Percentiles rank a stretch among this genome's conserved stretches.
Conservation (phyloP, 192 early-diverging fungal genomes). For the Backusella westeae region DNA sequence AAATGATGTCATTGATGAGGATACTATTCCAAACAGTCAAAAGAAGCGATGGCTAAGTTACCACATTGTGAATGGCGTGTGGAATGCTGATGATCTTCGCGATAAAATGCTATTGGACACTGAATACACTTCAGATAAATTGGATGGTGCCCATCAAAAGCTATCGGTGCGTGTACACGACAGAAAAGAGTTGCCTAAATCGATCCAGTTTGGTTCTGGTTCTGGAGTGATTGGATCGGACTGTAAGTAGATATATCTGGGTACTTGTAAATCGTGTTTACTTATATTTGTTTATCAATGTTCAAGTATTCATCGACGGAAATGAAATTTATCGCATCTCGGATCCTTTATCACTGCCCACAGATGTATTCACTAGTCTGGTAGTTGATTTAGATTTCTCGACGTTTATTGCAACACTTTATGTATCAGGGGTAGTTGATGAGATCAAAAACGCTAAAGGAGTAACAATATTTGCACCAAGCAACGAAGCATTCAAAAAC, state of each 20-base stretch:
- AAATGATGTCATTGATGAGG: slow-evolving; percentile 51
- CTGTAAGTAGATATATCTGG: background rate
- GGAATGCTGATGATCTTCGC: slow-evolving; percentile 38
- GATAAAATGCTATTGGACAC: slow-evolving; percentile 52
- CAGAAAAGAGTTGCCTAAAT: background rate
- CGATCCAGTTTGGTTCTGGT: slow-evolving; percentile 24
- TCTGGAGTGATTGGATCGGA: slow-evolving; percentile 22
- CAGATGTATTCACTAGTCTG: slow-evolving; percentile 15
- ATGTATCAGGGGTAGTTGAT: slow-evolving; percentile 13
- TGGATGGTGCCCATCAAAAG: slow-evolving; percentile 18
- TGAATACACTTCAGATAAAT: slow-evolving; percentile 33
- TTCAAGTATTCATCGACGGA: slow-evolving; percentile 11
- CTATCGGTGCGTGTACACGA: slow-evolving; percentile 14
- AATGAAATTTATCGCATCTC: slow-evolving; percentile 29
- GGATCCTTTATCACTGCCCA: slow-evolving; percentile 19
- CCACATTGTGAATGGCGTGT: slow-evolving; percentile 59
- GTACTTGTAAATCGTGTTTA: background rate
- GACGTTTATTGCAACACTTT: slow-evolving; percentile 32
- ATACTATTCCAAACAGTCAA: slow-evolving; percentile 39
- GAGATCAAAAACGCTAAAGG: slow-evolving; percentile 14
- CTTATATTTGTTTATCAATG: background rate
- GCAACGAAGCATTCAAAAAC: slow-evolving; percentile 49
- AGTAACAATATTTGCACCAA: slow-evolving; percentile 64
- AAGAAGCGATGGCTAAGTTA: slow-evolving; percentile 56
- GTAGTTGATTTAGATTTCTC: slow-evolving; percentile 34